These are phyloP conservation scores for Diaporthe velutina DNA, from an alignment of 2,329 filamentous ascomycete genomes.

Conservation along the genomic window DNA sequence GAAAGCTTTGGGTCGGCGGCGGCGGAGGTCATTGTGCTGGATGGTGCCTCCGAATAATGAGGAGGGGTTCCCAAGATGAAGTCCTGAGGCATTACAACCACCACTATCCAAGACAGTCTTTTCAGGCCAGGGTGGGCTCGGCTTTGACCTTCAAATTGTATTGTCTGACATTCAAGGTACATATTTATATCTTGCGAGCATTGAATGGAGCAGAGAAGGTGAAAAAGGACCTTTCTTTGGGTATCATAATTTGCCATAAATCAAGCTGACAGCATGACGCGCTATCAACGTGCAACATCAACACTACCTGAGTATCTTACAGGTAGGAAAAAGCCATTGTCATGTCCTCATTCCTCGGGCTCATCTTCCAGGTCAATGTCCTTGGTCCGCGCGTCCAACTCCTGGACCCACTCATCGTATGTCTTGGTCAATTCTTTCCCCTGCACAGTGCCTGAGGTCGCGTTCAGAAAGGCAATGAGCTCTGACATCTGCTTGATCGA, in stretches of 20 bases:
- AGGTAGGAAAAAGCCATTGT: neutral
- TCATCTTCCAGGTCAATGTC: neutral
- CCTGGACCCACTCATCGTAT: neutral
- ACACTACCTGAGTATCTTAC: neutral
- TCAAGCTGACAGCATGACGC: too few species aligned
- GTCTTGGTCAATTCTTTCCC: neutral
- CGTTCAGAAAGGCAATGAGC: neutral
- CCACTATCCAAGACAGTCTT: neutral
- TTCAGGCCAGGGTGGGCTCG: too few species aligned
- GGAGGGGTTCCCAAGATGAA: neutral
- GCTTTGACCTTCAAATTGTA: too few species aligned
- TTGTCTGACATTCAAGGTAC: too few species aligned
- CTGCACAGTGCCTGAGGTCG: neutral
- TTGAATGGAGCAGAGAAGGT: too few species aligned
- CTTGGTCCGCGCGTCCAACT: neutral
- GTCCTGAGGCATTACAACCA: neutral
- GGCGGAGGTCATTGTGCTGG: neutral
- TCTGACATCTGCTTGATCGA: neutral
- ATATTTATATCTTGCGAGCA: too few species aligned
- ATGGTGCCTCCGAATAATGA: neutral
- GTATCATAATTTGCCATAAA: too few species aligned
- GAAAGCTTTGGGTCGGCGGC: neutral
- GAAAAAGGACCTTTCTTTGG: too few species aligned
- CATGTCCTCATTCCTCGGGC: neutral
- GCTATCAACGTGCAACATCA: neutral